Evolutionary conservation across 306 rosid genomes (phyloP), one percentile per base, ranked within the genome.

Genomic region (Begonia peltatifolia): DNA sequence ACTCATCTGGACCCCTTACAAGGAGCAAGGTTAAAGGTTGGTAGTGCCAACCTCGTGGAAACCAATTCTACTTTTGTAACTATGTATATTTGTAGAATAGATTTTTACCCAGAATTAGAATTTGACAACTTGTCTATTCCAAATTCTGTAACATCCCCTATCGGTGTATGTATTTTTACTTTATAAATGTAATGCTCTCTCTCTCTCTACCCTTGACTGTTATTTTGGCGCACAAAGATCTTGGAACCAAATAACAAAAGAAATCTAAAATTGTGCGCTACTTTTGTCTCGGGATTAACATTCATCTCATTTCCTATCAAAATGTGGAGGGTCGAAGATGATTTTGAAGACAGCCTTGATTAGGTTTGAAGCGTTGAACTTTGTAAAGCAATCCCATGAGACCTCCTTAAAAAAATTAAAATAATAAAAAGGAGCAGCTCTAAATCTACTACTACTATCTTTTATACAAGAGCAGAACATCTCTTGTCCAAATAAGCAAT

Each of bases 1-100:
- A 66, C 63, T 92, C 83, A 92, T 92, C 51, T 92, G 96, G 99
- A 92, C 99, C 52, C 99, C 99, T 13, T 92, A 87, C 42, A 87
- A 82, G 60, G 99, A 92, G 16, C 96, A 92, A 59, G 71, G 82
- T 25, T 82, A 64, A 78, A 56, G n/a, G 23, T 14, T 41, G 17
- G 11, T 11, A 14, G 14, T 14, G 11, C 23, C 42, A 41, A 2
- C 46, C 12, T 42, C 23, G 4, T 20, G 2, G 23, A 20, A 42
- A 42, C 46, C 10, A 42, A 1, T 42, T 42, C 46, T 42, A 42
- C 1, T 12, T 3, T 42, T 42, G 46, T 42, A 6, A 42, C 10
- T 42, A 2, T 2, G 46, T 42, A 42, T 2, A 42, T 9, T 9
- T 42, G 10, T 42, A 42, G 46, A 42, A 9, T 42, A 42, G 46